Conservation (phyloP, 2,329 filamentous ascomycete genomes). For the Phyllosticta paracitricarpa region DNA sequence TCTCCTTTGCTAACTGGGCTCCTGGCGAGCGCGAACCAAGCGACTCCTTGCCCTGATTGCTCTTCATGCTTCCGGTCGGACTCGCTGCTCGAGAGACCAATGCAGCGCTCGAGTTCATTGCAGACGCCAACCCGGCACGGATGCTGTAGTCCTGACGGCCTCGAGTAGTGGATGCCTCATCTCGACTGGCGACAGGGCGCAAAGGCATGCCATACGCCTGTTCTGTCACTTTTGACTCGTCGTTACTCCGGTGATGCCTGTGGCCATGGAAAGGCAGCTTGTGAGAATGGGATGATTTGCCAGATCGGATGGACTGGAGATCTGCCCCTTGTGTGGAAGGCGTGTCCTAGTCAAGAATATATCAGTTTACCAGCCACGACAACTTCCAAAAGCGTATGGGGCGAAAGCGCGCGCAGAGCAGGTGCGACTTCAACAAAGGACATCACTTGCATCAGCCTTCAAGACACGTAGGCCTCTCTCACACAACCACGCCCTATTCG, state of each 20-base stretch:
- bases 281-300: conserved; percentile 42
- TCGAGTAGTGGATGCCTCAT: conserved; percentile 54
- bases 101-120: conserved; percentile 40
- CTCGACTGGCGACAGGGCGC: conserved; percentile 64
- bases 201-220: conserved; percentile 40
- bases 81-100: conserved; percentile 60
- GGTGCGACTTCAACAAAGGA: neutral
- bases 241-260: conserved; percentile 57
- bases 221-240: conserved; percentile 38
- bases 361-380: neutral
- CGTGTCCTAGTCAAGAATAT: conserved; percentile 3
- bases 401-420: neutral
- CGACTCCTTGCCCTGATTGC: conserved; percentile 35
- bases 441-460: neutral
- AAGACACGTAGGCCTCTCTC: neutral
- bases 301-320: conserved; percentile 37
- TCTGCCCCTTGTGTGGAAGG: conserved; percentile 16
- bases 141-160: conserved; percentile 36
- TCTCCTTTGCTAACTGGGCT: conserved; percentile 31
- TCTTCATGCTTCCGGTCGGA: conserved; percentile 67
- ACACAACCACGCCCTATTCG: neutral
- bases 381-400: neutral
- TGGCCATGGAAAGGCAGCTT: conserved; percentile 58
- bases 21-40: conserved; percentile 47
- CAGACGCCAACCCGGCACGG: conserved; percentile 35